These are phyloP conservation scores for Candida railenensis DNA, from an alignment of 805 yeast species.

Conservation along the genomic window DNA sequence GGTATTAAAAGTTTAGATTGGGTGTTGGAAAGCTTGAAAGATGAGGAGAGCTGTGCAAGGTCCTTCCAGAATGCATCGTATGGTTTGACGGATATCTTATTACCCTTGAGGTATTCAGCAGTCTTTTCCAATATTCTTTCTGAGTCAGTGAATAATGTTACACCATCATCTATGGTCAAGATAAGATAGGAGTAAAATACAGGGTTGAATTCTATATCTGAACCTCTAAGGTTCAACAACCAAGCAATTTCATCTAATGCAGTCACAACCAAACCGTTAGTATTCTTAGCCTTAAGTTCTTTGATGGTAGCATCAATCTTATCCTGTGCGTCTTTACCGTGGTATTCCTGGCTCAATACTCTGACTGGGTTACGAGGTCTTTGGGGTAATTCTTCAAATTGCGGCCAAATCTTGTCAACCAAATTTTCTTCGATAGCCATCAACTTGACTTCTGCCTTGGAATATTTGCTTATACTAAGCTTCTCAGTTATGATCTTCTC, in stretches of 20 bases:
- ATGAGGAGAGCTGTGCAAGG: slow-evolving; percentile 33
- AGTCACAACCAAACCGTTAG: slow-evolving; percentile 40
- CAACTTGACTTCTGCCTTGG: slow-evolving; percentile 38
- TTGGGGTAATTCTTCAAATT: slow-evolving; percentile 62
- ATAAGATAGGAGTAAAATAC: slow-evolving; percentile 47
- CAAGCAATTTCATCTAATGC: slow-evolving; percentile 56
- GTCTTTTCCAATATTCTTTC: slow-evolving; percentile 36
- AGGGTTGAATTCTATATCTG: slow-evolving; percentile 55
- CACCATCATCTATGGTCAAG: slow-evolving; percentile 25
- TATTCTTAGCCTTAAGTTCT: slow-evolving; percentile 19
- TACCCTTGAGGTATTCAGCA: slow-evolving; percentile 19
- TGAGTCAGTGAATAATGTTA: slow-evolving; percentile 43
- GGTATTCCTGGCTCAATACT: slow-evolving; percentile 48
- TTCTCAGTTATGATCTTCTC: slow-evolving; percentile 28
- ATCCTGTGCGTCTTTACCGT: slow-evolving; percentile 62
- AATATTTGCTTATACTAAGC: slow-evolving; percentile 13
- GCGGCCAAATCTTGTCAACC: slow-evolving; percentile 71
- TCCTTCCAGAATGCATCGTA: slow-evolving; percentile 49
- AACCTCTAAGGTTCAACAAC: slow-evolving; percentile 56
- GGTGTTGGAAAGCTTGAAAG: slow-evolving; percentile 24
- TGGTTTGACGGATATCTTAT: slow-evolving; percentile 31
- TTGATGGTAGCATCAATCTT: slow-evolving; percentile 52
- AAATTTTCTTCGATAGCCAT: slow-evolving; percentile 58
- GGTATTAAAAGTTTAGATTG: slow-evolving; percentile 28
- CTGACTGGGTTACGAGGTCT: slow-evolving; percentile 49